Evolutionary conservation across 2,329 filamentous ascomycete species (phyloP).

Genomic region (Colletotrichum sp.): DNA sequence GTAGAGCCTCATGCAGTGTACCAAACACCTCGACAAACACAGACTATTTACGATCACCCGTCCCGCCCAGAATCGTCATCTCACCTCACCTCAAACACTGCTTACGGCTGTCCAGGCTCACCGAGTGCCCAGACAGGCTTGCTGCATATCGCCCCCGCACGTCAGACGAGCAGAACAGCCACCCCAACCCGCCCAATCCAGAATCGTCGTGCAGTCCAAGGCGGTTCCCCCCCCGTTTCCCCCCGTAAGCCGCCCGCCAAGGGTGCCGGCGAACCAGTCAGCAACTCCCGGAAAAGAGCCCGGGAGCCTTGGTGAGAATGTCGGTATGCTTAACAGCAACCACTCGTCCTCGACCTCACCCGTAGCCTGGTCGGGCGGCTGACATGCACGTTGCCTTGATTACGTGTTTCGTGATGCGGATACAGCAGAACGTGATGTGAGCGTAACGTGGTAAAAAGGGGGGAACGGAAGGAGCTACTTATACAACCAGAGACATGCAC

Average conservation of each 20-base stretch:
- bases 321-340: slow-evolving; percentile 17
- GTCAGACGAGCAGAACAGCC: background rate
- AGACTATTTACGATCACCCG: background rate
- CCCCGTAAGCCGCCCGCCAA: slow-evolving; percentile 1
- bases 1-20: background rate
- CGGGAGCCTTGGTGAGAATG: background rate
- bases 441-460: background rate
- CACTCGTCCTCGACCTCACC: background rate
- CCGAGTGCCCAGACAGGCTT: background rate
- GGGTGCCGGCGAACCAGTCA: background rate
- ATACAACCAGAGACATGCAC: background rate
- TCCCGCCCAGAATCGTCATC: background rate
- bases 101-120: background rate
- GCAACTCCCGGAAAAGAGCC: background rate
- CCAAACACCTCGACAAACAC: background rate
- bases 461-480: background rate
- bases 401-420: background rate
- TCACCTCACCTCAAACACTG: background rate
- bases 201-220: background rate
- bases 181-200: background rate
- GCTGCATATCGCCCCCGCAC: background rate
- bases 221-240: background rate
- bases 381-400: background rate
- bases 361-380: background rate
- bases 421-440: background rate